phyloP scores from a whole-genome alignment of 1,284 basidiomycete genomes.

The Trichosporon asahii region DNA sequence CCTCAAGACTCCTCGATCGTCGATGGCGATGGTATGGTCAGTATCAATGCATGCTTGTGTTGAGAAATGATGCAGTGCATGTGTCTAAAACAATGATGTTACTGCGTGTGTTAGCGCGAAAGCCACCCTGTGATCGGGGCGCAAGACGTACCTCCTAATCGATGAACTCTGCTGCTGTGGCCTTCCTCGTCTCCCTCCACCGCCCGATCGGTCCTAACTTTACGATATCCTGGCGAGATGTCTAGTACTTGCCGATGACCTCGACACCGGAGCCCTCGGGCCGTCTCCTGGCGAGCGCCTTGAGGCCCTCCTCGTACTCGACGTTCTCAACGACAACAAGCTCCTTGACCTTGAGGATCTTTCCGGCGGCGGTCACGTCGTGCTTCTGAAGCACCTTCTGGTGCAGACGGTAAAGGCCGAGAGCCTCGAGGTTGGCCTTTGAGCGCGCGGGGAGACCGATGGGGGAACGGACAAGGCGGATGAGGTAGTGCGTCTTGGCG shows the following conservation, averaged over 20 bases:
- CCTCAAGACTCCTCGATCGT: too few species aligned
- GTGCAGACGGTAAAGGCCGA: constrained; percentile 54
- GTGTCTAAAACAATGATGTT: constrained; percentile 9
- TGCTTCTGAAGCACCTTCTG: constrained; percentile 54
- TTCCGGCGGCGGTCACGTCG: constrained; percentile 49
- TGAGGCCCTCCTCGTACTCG: constrained; percentile 33
- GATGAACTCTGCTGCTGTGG: not conserved
- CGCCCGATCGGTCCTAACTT: not conserved
- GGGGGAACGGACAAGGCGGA: constrained; percentile 55
- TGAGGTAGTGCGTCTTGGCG: constrained; percentile 50
- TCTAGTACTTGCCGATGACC: constrained; percentile 22
- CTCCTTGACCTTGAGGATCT: constrained; percentile 57
- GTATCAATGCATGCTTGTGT: not conserved
- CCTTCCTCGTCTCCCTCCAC: not conserved
- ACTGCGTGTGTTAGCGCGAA: not conserved
- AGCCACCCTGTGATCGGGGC: not conserved
- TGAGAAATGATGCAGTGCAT: constrained; percentile 12
- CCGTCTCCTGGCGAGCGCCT: constrained; percentile 30
- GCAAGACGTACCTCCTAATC: not conserved
- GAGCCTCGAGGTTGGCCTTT: constrained; percentile 49
- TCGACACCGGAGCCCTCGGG: constrained; percentile 45
- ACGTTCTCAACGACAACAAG: constrained; percentile 56
- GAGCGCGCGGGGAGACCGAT: constrained; percentile 54
- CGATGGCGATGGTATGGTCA: too few species aligned
- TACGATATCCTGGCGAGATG: not conserved